A percentile compares a stretch with the other conserved stretches of the same genome.
Conservation (phyloP, 2,329 filamentous ascomycete genomes). For the Phyllosticta capitalensis region DNA sequence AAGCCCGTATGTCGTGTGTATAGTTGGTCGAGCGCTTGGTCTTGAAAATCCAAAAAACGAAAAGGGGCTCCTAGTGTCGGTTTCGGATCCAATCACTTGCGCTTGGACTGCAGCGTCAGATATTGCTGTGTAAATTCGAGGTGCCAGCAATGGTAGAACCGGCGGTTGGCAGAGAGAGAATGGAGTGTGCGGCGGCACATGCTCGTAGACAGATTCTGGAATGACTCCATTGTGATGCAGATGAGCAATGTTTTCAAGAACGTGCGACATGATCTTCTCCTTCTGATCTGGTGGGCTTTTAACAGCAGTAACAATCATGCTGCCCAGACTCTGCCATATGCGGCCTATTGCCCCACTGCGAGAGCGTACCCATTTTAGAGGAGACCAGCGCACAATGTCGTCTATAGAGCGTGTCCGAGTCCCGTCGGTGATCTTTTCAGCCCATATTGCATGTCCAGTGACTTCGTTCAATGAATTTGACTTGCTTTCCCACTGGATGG, state of each 20-base stretch:
- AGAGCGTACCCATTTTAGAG: background rate
- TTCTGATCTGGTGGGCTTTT: conserved; percentile 15
- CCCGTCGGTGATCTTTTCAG: conserved; percentile 10
- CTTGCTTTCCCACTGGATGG: conserved; percentile 15
- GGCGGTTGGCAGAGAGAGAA: conserved; percentile 38
- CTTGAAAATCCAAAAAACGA: conserved; percentile 33
- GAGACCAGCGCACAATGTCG: background rate
- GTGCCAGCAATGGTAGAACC: conserved; percentile 37
- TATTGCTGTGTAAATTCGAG: conserved; percentile 39
- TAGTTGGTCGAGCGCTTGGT: conserved; percentile 33
- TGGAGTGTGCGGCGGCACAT: conserved; percentile 24
- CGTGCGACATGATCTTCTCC: conserved; percentile 30
- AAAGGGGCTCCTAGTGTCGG: conserved; percentile 27
- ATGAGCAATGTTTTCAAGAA: conserved; percentile 39
- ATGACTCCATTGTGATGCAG: conserved; percentile 39
- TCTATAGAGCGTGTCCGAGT: background rate
- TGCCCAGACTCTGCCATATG: conserved; percentile 37
- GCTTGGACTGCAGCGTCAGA: conserved; percentile 42
- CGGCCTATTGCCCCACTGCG: conserved; percentile 27
- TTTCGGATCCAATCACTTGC: conserved; percentile 19
- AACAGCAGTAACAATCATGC: conserved; percentile 33
- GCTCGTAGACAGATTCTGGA: conserved; percentile 36
- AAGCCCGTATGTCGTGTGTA: conserved; percentile 29
- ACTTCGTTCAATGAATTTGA: conserved; percentile 17
- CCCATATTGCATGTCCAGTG: conserved; percentile 12